A percentile compares a stretch with the other conserved stretches of the same genome.
These are phyloP conservation scores for Trichopus zeylanicus DNA, from an alignment of 116 monocot species.

Conservation along the genomic window DNA sequence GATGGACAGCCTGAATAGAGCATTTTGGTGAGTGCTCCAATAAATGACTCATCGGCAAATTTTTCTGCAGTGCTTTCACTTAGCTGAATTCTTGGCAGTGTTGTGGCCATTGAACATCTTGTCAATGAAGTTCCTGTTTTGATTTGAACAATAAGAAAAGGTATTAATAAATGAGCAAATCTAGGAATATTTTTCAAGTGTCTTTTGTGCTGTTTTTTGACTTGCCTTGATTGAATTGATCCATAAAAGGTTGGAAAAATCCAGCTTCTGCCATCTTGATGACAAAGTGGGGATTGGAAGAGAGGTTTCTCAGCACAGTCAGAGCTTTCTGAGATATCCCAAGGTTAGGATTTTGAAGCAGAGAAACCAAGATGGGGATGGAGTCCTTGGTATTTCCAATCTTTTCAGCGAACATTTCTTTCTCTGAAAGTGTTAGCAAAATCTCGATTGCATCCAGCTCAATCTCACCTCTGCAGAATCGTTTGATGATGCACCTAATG, in stretches of 20 bases:
- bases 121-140: not conserved
- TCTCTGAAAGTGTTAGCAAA: not conserved
- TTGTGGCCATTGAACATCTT: slow-evolving; percentile 1
- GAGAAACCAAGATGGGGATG: slow-evolving; percentile 9
- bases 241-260: slow-evolving; percentile 1
- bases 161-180: too few relatives aligned
- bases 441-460: slow-evolving; percentile 1
- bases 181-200: too few relatives aligned
- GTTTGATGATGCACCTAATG: slow-evolving; percentile 5
- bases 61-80: not conserved
- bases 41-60: slow-evolving; percentile 1
- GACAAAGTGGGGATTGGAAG: not conserved
- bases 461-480: slow-evolving; percentile 3
- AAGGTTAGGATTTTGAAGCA: not conserved
- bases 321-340: not conserved
- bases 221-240: slow-evolving; percentile 5
- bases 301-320: not conserved
- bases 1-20: not conserved
- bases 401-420: not conserved
- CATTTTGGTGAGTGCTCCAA: not conserved
- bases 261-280: slow-evolving; percentile 9
- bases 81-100: slow-evolving; percentile 1
- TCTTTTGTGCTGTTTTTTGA: not conserved
- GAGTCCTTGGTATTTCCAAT: slow-evolving; percentile 8
- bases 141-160: not conserved